A percentile compares a stretch with the other conserved stretches of the same genome.
phyloP scores from a whole-genome alignment of 352 stramenopile species.

The Phytophthora sansomeana region DNA sequence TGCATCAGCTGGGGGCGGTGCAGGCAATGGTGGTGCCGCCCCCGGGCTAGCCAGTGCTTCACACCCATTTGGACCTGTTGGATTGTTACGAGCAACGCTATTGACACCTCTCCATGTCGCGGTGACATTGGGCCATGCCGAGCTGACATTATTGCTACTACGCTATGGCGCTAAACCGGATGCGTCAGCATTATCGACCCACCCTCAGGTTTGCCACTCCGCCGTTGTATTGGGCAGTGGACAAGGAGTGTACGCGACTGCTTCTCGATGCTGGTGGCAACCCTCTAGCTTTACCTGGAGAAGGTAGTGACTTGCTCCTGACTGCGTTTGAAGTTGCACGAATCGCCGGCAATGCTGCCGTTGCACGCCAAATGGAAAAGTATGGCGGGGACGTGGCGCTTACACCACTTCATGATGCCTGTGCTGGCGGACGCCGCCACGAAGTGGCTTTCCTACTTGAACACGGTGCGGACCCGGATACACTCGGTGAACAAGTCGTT shows the following conservation, averaged over 20 bases:
- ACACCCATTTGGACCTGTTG: constrained; percentile 69
- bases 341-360: constrained; percentile 65
- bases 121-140: constrained; percentile 69
- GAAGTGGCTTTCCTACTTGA: constrained; percentile 77
- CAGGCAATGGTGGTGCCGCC: constrained; percentile 28
- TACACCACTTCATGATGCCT: constrained; percentile 77
- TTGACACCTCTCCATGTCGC: constrained; percentile 80
- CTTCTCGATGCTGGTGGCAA: constrained; percentile 79
- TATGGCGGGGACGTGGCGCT: constrained; percentile 82
- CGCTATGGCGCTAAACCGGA: constrained; percentile 75
- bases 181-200: constrained; percentile 50
- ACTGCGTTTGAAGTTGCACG: constrained; percentile 81
- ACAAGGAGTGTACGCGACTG: constrained; percentile 71
- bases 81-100: constrained; percentile 65
- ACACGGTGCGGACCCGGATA: constrained; percentile 69
- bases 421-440: constrained; percentile 57
- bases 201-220: constrained; percentile 69
- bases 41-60: constrained; percentile 39
- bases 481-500: constrained; percentile 72
- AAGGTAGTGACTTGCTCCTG: constrained; percentile 40
- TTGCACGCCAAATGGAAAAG: constrained; percentile 79
- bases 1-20: constrained; percentile 26
- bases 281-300: constrained; percentile 54
- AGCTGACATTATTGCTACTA: constrained; percentile 73
- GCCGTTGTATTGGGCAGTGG: constrained; percentile 75